Percentiles rank a stretch among this genome's conserved stretches.
Evolutionary conservation across 169 alveolate genomes (phyloP).

Genomic region (Toxoplasma gondii): DNA sequence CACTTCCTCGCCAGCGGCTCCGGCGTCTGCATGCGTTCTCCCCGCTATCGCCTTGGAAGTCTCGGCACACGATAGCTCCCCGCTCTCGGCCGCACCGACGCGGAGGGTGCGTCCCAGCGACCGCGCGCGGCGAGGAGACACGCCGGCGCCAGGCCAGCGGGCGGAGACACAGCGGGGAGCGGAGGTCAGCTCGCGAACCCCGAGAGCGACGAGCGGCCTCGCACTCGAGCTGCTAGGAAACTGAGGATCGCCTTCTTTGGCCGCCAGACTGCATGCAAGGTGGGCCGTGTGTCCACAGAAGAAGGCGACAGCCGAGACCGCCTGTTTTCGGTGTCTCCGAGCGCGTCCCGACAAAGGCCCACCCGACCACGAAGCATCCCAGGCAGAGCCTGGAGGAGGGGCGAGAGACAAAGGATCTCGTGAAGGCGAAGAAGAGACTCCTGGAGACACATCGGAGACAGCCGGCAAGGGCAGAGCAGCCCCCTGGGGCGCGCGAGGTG

Average conservation of each 20-base stretch:
- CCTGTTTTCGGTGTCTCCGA: not conserved
- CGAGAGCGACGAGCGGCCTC: not conserved
- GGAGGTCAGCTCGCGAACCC: not conserved
- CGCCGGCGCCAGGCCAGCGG: not conserved
- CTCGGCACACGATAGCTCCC: too few relatives aligned
- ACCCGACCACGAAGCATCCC: not conserved
- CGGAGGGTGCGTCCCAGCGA: not conserved
- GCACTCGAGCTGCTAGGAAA: not conserved
- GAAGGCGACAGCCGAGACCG: not conserved
- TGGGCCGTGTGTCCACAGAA: constrained; percentile 22
- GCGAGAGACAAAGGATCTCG: not conserved
- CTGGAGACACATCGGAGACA: not conserved
- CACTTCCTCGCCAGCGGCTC: not conserved
- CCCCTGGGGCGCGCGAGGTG: not conserved
- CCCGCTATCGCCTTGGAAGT: not conserved
- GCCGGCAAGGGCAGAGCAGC: not conserved
- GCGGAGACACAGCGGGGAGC: not conserved
- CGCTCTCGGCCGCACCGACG: too few relatives aligned
- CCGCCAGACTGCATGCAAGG: not conserved
- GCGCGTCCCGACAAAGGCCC: not conserved
- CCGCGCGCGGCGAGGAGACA: not conserved
- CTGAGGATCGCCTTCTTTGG: not conserved
- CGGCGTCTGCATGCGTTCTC: not conserved
- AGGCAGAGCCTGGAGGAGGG: not conserved
- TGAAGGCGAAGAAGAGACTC: not conserved